These are phyloP conservation scores for Suhomyces faveliae DNA, from an alignment of 805 yeast species.

Conservation along the genomic window DNA sequence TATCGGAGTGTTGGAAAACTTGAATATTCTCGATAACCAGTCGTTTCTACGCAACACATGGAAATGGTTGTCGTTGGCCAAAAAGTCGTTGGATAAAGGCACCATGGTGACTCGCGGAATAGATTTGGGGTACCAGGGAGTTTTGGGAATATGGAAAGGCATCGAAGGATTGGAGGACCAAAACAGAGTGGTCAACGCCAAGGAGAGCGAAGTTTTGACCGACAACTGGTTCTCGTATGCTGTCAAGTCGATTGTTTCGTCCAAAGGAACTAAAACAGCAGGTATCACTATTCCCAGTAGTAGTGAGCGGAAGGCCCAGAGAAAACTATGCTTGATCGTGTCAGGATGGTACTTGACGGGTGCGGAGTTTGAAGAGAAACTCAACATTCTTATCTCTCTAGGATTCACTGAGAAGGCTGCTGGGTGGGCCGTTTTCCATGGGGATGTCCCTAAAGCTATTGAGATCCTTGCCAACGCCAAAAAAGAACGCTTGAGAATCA, in stretches of 20 bases:
- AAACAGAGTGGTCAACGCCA: conserved; percentile 34
- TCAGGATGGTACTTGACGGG: conserved; percentile 89
- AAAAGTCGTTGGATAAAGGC: conserved; percentile 60
- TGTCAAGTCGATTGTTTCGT: conserved; percentile 49
- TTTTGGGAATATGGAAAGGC: conserved; percentile 86
- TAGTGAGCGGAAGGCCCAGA: conserved; percentile 56
- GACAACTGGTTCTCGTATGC: conserved; percentile 49
- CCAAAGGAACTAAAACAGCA: conserved; percentile 49
- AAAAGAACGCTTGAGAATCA: conserved; percentile 66
- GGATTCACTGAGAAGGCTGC: conserved; percentile 88
- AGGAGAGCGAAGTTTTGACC: conserved; percentile 19
- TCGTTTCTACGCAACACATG: conserved; percentile 66
- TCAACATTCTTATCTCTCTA: conserved; percentile 50
- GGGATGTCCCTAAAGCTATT: conserved; percentile 79
- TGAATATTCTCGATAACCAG: conserved; percentile 53
- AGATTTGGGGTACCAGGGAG: conserved; percentile 87
- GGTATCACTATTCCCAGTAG: conserved; percentile 44
- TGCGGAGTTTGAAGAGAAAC: conserved; percentile 69
- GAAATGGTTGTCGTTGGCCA: conserved; percentile 85
- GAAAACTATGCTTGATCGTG: conserved; percentile 76
- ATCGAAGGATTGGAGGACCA: conserved; percentile 47
- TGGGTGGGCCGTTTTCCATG: conserved; percentile 96
- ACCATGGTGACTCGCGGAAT: conserved; percentile 66
- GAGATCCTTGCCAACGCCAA: conserved; percentile 73
- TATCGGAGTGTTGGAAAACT: conserved; percentile 53